A percentile compares a stretch with the other conserved stretches of the same genome.
These are phyloP conservation scores for Salix purpurea DNA, from an alignment of 345 rosid genomes.

Conservation along the genomic window DNA sequence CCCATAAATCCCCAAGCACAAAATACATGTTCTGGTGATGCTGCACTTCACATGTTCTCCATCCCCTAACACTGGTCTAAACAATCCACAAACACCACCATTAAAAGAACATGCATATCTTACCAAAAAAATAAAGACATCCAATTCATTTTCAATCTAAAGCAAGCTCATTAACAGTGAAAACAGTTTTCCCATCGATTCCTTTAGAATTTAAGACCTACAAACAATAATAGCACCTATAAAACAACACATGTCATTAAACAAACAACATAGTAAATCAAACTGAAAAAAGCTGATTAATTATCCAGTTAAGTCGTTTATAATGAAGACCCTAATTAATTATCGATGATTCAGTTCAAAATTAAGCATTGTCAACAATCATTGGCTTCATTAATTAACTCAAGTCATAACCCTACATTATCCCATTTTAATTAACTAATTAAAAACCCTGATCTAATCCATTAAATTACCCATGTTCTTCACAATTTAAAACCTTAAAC, in stretches of 20 bases:
- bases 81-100: constrained; percentile 19
- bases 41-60: constrained; percentile 48
- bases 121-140: background rate
- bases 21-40: constrained; percentile 43
- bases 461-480: background rate
- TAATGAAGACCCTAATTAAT: background rate
- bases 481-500: background rate
- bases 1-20: constrained; percentile 78
- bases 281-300: background rate
- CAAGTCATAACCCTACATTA: background rate
- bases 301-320: background rate
- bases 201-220: background rate
- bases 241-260: background rate
- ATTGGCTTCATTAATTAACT: background rate
- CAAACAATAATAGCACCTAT: background rate
- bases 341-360: background rate
- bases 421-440: background rate
- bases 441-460: background rate
- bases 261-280: background rate
- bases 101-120: background rate
- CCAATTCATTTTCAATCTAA: background rate
- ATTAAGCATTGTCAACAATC: background rate
- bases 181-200: background rate
- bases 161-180: background rate
- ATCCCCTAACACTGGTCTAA: constrained; percentile 48